These are phyloP conservation scores for Cyberlindnera xylosilytica DNA, from an alignment of 805 yeast species.

Conservation along the genomic window DNA sequence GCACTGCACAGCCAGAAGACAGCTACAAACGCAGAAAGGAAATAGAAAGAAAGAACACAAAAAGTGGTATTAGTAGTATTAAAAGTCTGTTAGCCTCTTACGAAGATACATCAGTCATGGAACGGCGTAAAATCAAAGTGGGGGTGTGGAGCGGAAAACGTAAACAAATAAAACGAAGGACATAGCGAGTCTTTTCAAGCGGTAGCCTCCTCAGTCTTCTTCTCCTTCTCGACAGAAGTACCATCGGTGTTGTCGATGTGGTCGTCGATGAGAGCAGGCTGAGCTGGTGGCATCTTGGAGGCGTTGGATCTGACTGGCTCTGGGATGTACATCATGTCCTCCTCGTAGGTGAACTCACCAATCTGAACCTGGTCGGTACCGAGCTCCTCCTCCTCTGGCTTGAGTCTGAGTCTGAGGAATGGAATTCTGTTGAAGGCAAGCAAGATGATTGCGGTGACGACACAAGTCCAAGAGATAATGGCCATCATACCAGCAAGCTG, in stretches of 20 bases:
- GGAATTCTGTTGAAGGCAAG: slow-evolving; percentile 72
- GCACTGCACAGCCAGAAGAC: too few relatives aligned
- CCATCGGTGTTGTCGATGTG: slow-evolving; percentile 29
- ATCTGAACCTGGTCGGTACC: slow-evolving; percentile 90
- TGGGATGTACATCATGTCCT: slow-evolving; percentile 63
- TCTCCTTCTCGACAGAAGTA: slow-evolving; percentile 14
- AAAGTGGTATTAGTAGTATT: too few relatives aligned
- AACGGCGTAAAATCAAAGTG: background rate
- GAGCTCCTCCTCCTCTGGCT: slow-evolving; percentile 80
- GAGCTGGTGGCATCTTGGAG: slow-evolving; percentile 28
- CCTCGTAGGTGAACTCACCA: slow-evolving; percentile 80
- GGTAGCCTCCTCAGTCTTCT: slow-evolving; percentile 10
- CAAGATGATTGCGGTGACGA: slow-evolving; percentile 66
- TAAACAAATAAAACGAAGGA: background rate
- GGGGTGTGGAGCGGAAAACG: background rate
- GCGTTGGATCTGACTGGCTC: slow-evolving; percentile 71
- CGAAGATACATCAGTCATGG: background rate
- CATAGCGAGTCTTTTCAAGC: background rate
- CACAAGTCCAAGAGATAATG: slow-evolving; percentile 72
- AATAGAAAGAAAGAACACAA: too few relatives aligned
- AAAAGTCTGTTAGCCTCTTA: too few relatives aligned
- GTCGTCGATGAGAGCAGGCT: slow-evolving; percentile 33
- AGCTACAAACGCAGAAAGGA: too few relatives aligned
- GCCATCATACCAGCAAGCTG: slow-evolving; percentile 80
- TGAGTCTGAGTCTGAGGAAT: slow-evolving; percentile 74